phyloP scores from a whole-genome alignment of 2,329 filamentous ascomycete species.

The Cordyceps tenuipes region DNA sequence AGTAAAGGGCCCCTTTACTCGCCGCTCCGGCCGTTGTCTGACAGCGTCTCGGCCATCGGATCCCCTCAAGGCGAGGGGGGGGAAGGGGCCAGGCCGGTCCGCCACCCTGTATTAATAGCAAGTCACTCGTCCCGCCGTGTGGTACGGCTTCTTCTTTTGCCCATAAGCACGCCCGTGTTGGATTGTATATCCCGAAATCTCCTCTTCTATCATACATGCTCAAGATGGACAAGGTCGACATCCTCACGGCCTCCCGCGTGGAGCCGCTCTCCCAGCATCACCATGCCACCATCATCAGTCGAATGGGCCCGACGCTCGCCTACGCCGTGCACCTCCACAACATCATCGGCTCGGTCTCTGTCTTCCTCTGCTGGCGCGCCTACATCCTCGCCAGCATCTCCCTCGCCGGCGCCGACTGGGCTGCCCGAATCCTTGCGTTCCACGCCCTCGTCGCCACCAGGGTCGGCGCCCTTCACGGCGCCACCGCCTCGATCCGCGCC shows the following conservation, averaged over 20 bases:
- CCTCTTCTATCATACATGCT: not conserved
- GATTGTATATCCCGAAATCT: not conserved
- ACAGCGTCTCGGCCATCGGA: not conserved
- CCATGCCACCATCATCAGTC: constrained; percentile 19
- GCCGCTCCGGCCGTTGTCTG: not conserved
- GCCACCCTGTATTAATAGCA: not conserved
- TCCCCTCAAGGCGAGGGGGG: not conserved
- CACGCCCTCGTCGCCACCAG: constrained; percentile 22
- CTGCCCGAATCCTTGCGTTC: constrained; percentile 20
- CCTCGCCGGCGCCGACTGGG: constrained; percentile 18
- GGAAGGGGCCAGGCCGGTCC: not conserved
- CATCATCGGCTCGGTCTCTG: constrained; percentile 22
- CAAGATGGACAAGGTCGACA: constrained; percentile 27
- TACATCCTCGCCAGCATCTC: constrained; percentile 24
- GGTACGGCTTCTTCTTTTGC: not conserved
- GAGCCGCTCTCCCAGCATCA: constrained; percentile 14
- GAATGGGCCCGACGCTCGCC: constrained; percentile 27
- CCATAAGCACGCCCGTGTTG: not conserved
- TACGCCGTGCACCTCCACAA: constrained; percentile 28
- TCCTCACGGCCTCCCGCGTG: constrained; percentile 31
- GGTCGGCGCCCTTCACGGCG: constrained; percentile 22
- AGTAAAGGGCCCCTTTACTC: no score
- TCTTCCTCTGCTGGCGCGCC: constrained; percentile 25
- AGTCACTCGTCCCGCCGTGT: not conserved
- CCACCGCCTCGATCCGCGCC: constrained; percentile 22